Evolutionary conservation across 2,329 filamentous ascomycete species (phyloP).

Genomic region (Tolypocladium nubicola): DNA sequence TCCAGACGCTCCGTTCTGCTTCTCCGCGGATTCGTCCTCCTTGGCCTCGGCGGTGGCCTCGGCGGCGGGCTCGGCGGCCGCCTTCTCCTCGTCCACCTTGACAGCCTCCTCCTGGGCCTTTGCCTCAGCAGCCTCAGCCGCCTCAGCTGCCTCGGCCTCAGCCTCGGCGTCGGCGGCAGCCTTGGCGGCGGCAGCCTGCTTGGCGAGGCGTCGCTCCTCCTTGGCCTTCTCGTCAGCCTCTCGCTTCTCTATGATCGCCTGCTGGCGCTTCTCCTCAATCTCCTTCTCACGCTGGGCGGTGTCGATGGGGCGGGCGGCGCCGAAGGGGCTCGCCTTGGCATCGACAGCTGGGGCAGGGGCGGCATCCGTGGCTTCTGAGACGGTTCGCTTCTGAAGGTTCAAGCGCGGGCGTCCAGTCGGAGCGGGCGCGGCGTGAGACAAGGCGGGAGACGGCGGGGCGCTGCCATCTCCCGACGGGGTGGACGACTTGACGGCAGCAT

Average conservation of each 20-base stretch:
- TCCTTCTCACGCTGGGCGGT: slow-evolving; percentile 81
- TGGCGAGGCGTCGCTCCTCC: slow-evolving; percentile 56
- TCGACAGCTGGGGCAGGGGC: slow-evolving; percentile 46
- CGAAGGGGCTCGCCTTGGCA: slow-evolving; percentile 85
- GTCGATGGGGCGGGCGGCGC: slow-evolving; percentile 87
- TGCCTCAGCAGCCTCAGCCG: slow-evolving; percentile 22
- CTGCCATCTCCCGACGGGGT: slow-evolving; percentile 62
- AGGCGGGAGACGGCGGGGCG: slow-evolving; percentile 64
- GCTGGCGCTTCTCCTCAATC: slow-evolving; percentile 77
- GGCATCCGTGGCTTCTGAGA: slow-evolving; percentile 56
- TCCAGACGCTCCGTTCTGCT: slow-evolving; percentile 21
- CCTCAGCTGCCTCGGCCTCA: slow-evolving; percentile 31
- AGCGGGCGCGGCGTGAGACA: slow-evolving; percentile 36
- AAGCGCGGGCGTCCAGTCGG: slow-evolving; percentile 63
- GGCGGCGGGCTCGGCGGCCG: slow-evolving; percentile 14
- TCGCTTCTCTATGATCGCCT: slow-evolving; percentile 68
- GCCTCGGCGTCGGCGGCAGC: slow-evolving; percentile 27
- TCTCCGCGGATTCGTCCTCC: slow-evolving; percentile 11
- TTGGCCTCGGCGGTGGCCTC: slow-evolving; percentile 19
- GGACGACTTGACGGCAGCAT: slow-evolving; percentile 45
- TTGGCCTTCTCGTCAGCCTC: slow-evolving; percentile 80
- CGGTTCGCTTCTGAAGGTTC: slow-evolving; percentile 84
- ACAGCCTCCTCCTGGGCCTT: slow-evolving; percentile 21
- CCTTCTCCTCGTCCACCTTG: slow-evolving; percentile 14
- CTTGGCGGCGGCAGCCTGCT: slow-evolving; percentile 43